Base-by-base conservation (phyloP, 1,139 yeast genomes). In the Yamadazyma mexicana region DNA sequence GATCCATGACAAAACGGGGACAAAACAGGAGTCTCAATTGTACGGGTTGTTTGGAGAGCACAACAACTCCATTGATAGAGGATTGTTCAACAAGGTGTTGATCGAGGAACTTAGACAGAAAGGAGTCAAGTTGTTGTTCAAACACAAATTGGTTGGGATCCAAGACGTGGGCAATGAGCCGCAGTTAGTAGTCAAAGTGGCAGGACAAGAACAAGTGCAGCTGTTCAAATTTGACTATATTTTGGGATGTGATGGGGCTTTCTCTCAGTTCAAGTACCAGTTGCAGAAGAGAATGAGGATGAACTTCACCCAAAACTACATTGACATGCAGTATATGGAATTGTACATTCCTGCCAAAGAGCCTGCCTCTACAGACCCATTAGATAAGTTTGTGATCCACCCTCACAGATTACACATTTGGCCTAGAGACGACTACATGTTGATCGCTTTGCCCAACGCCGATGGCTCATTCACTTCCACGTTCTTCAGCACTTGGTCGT, bases 391-490 rank as follows among this genome's bases (percentile, higher is more conserved):
- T 51, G 60, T 66, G 15, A 69, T 88, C 34, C 81, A 83, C 50
- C 82, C 88, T 3, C 81, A 87, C 60, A 89, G 87, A 58, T 72
- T 91, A 40, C 98, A 91, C 56, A 87, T 91, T 37, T 91, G 98
- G 98, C 97, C 98, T 3, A 73, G 97, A 36, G 79, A 82, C 43
- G 72, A 85, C 42, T 86, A 72, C 58, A 91, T 91, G 97, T 73
- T 91, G 50, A 91, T 91, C 55, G 96, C 96, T 0, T 71, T 91
- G 45, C 87, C 97, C 9, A 91, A 91, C 51, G 60, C 65, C 20
- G 95, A 87, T 56, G 94, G 94, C 0, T 83, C 96, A 6, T 89
- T 89, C 59, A 91, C 97, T 0, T 81, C 87, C 2, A 91, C 98
- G 0, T 81, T 89, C 48, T 91, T 91, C 66, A 89, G 89, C 23